Evolutionary conservation across 2,329 filamentous ascomycete genomes (phyloP), one percentile per base, ranked within the genome.

Genomic region (Cladobotryum protrusum): DNA sequence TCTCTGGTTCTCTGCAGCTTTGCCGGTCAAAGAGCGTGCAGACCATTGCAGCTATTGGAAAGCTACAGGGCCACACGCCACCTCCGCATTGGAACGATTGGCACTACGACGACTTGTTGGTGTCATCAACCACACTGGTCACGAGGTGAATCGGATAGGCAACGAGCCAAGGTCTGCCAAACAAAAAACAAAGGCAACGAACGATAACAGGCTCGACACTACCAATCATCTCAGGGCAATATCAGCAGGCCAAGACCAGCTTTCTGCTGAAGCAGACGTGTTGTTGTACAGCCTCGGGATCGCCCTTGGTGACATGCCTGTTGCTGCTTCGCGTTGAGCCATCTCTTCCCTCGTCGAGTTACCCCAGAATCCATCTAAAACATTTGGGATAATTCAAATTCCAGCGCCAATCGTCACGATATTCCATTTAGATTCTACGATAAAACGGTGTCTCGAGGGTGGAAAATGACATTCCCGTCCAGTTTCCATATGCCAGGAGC

Each of bases 401-500:
- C 8, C 35, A 37, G 35, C 35, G 24, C n/a, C 35, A 20, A 29
- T 14, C n/a, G 39, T 17, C 41, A 43, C 41, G 13, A 12, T 19
- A 24, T 29, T n/a, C 13, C 35, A 37, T n/a, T 13, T 11, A 37
- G 35, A 37, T n/a, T 3, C n/a, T 9, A 17, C 39, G 17, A 42
- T 12, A 49, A n/a, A 34, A 5, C 11, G 36, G 11, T 29, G 7
- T 29, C 24, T 29, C 24, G 24, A 18, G 35, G 24, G 15, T n/a
- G 29, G 7, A 17, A 45, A n/a, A 61, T 66, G 63, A 58, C 62
- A 1, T 56, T 63, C 42, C 56, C 61, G 17, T 56, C 63, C 17
- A 58, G 61, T 54, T 66, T 68, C 56, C 66, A 64, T 49, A 67
- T 69, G 63, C 65, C 66, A 14, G 66, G 66, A 37, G 56, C 62